Evolutionary conservation across 139 green algal species (phyloP), one percentile per base, ranked within the genome.

Genomic region (Penium margaritaceum): DNA sequence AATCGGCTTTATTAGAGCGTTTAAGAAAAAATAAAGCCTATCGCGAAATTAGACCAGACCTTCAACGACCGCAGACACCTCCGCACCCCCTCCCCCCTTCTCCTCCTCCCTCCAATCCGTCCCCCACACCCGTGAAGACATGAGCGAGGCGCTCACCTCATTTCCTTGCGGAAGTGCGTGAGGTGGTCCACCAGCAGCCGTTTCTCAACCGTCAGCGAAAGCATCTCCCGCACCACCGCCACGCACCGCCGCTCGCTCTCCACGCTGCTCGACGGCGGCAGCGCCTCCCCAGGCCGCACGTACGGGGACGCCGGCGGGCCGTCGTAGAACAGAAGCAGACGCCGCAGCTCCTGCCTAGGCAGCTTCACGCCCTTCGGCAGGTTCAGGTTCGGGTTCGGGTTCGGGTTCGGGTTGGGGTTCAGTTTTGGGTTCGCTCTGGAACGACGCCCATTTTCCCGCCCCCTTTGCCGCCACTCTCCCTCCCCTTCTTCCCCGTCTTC

Each of bases 111-210:
- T n/a, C n/a, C n/a, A n/a, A n/a, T n/a, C n/a, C n/a, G n/a, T n/a
- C n/a, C n/a, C n/a, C n/a, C n/a, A n/a, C n/a, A n/a, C n/a, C n/a
- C n/a, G n/a, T n/a, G n/a, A n/a, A n/a, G n/a, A n/a, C n/a, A n/a
- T n/a, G n/a, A n/a, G n/a, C n/a, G n/a, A n/a, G n/a, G n/a, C n/a
- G n/a, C n/a, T n/a, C n/a, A n/a, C n/a, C n/a, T n/a, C n/a, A n/a
- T n/a, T n/a, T 60, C 64, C 65, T 70, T 78, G 17, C 71, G 71
- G 29, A 78, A 78, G 30, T 78, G 71, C 37, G 71, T 78, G 66
- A 78, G 39, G 34, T 78, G 71, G 54, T 78, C 71, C 17, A 71
- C 37, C 29, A 78, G 62, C 3, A 77, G 68, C 36, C 71, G 33
- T 37, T 78, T 78, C n/a, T 74, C 71, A 0, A 72, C 21, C 34